Evolutionary conservation across 2,329 filamentous ascomycete species (phyloP).

Genomic region (Aspergillus proliferans): DNA sequence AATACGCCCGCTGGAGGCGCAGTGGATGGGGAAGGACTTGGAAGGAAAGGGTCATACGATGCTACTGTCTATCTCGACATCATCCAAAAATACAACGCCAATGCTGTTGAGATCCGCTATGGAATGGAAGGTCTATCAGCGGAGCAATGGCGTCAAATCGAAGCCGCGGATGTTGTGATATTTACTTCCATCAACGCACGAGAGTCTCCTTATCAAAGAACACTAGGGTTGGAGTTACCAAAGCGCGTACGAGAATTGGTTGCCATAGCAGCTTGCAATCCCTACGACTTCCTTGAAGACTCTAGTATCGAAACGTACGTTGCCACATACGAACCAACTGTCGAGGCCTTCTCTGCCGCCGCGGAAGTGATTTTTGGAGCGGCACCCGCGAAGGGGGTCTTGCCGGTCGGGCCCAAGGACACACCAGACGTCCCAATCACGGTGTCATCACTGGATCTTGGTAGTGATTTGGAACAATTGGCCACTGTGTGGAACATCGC

Average conservation of each 20-base stretch:
- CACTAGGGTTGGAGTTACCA: conserved; percentile 28
- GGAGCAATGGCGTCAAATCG: conserved; percentile 25
- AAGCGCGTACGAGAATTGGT: conserved; percentile 27
- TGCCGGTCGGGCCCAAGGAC: conserved; percentile 28
- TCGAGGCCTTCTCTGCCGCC: conserved; percentile 37
- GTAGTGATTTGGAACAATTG: conserved; percentile 24
- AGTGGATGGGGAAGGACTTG: conserved; percentile 33
- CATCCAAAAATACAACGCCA: conserved; percentile 21
- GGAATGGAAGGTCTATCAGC: conserved; percentile 23
- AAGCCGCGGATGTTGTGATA: conserved; percentile 34
- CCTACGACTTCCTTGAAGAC: conserved; percentile 40
- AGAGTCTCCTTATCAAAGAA: conserved; percentile 32
- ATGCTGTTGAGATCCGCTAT: conserved; percentile 29
- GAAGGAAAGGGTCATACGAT: conserved; percentile 25
- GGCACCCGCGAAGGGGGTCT: conserved; percentile 20
- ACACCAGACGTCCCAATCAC: conserved; percentile 8
- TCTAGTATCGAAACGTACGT: conserved; percentile 36
- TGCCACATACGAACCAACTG: conserved; percentile 40
- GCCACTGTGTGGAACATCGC: conserved; percentile 29
- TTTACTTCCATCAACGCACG: conserved; percentile 37
- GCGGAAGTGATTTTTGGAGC: conserved; percentile 35
- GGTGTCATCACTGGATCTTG: conserved; percentile 13
- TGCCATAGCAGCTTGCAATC: conserved; percentile 37
- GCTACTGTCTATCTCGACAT: conserved; percentile 28
- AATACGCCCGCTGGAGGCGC: conserved; percentile 30